These are phyloP conservation scores for Krasilnikovozyma curviuscula DNA, from an alignment of 768 basidiomycete genomes.

Conservation along the genomic window DNA sequence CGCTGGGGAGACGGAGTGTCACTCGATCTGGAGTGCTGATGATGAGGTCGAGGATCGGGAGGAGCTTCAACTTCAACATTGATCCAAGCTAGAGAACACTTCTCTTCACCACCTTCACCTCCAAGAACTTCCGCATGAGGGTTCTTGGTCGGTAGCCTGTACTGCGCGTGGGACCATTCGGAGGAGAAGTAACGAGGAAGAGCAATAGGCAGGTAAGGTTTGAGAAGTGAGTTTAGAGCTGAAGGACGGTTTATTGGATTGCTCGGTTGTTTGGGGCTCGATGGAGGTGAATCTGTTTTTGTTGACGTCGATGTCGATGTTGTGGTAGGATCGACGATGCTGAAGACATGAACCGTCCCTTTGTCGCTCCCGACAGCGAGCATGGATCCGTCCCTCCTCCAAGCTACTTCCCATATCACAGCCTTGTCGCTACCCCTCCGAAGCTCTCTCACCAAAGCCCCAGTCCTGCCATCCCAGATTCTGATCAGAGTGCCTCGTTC, in stretches of 20 bases:
- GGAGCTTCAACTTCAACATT: conserved; percentile 25
- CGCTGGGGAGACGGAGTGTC: not conserved
- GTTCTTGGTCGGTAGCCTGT: conserved; percentile 66
- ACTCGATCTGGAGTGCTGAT: not conserved
- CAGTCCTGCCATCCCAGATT: conserved; percentile 59
- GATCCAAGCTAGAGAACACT: conserved; percentile 75
- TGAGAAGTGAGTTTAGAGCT: conserved; percentile 48
- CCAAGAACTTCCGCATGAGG: conserved; percentile 35
- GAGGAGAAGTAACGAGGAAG: conserved; percentile 81
- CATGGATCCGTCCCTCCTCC: conserved; percentile 67
- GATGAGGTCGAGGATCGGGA: not conserved
- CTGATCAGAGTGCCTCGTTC: conserved; percentile 65
- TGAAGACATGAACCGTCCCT: conserved; percentile 61
- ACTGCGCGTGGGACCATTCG: conserved; percentile 92
- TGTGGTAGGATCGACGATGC: not conserved
- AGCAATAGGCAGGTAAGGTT: conserved; percentile 45
- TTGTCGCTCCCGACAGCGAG: conserved; percentile 89
- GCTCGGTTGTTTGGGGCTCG: too few relatives aligned
- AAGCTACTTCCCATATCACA: conserved; percentile 74
- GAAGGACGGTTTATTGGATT: conserved; percentile 57
- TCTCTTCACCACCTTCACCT: conserved; percentile 38
- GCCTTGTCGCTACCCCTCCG: conserved; percentile 75
- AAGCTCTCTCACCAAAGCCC: conserved; percentile 57
- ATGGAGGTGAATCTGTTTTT: not conserved
- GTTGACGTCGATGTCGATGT: not conserved